These are phyloP conservation scores for Solanum sparsipilum DNA, from an alignment of 257 asterid genomes.

Conservation along the genomic window DNA sequence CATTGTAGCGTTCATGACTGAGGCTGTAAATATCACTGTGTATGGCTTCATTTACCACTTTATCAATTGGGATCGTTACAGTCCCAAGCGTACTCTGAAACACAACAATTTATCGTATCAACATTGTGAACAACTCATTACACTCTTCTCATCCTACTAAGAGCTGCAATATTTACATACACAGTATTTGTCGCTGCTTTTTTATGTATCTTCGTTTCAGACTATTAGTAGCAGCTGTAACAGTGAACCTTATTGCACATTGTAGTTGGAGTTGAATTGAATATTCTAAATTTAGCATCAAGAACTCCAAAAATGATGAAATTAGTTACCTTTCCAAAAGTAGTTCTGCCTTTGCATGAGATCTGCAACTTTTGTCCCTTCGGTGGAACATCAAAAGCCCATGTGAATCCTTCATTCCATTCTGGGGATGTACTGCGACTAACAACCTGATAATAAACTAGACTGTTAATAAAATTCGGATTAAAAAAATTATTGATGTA, in stretches of 20 bases:
- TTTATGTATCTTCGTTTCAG: not conserved
- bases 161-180: not conserved
- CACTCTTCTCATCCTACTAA: too few relatives aligned
- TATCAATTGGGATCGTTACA: conserved; percentile 62
- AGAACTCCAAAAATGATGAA: conserved; percentile 4
- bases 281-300: not conserved
- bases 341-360: conserved; percentile 53
- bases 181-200: not conserved
- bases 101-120: not conserved
- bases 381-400: conserved; percentile 91
- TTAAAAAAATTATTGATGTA: not conserved
- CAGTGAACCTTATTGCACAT: not conserved
- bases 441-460: conserved; percentile 40
- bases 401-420: conserved; percentile 74
- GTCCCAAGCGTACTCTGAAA: conserved; percentile 63
- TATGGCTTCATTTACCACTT: conserved; percentile 65
- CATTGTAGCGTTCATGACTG: conserved; percentile 34
- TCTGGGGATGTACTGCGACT: conserved; percentile 59
- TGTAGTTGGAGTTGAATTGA: not conserved
- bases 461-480: not conserved
- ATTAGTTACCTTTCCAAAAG: conserved; percentile 72
- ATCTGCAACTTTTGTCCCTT: conserved; percentile 80
- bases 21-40: conserved; percentile 50
- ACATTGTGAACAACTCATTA: not conserved
- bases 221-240: not conserved